Conservation (phyloP, 2,329 filamentous ascomycete genomes). For the Myriosclerotinia scirpicola region DNA sequence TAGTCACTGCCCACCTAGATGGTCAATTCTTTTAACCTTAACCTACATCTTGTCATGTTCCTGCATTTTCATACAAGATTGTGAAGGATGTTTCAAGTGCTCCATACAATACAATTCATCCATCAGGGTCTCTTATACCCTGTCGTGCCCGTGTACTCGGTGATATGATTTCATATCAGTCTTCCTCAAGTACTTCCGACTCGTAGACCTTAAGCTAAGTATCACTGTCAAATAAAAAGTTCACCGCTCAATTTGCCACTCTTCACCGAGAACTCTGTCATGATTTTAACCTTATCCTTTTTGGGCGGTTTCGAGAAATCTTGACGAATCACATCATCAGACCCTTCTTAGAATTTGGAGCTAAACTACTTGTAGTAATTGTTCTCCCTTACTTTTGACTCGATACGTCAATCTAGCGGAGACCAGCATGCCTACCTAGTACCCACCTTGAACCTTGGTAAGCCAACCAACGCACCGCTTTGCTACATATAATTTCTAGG, state of each 20-base stretch:
- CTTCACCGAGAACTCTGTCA: background rate
- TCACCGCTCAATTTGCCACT: background rate
- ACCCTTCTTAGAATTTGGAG: rapidly evolving
- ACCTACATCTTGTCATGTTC: too few species aligned
- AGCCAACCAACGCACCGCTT: constrained; percentile 4
- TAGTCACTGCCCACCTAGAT: background rate
- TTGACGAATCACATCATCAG: background rate
- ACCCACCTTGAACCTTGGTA: background rate
- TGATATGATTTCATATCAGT: background rate
- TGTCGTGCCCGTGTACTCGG: background rate
- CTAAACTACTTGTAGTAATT: background rate
- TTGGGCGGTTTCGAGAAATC: background rate
- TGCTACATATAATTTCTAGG: background rate
- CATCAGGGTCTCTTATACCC: background rate
- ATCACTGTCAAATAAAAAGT: background rate
- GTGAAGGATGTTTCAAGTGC: background rate
- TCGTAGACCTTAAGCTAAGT: too few species aligned
- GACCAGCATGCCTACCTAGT: too few species aligned
- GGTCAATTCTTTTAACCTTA: background rate
- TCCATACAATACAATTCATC: background rate
- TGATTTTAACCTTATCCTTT: background rate
- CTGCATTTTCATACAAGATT: too few species aligned
- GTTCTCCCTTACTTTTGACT: too few species aligned
- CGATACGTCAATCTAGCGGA: background rate
- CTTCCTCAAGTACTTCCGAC: background rate